These are phyloP conservation scores for Solanum chiquidenum DNA, from an alignment of 257 asterid genomes.

Conservation along the genomic window DNA sequence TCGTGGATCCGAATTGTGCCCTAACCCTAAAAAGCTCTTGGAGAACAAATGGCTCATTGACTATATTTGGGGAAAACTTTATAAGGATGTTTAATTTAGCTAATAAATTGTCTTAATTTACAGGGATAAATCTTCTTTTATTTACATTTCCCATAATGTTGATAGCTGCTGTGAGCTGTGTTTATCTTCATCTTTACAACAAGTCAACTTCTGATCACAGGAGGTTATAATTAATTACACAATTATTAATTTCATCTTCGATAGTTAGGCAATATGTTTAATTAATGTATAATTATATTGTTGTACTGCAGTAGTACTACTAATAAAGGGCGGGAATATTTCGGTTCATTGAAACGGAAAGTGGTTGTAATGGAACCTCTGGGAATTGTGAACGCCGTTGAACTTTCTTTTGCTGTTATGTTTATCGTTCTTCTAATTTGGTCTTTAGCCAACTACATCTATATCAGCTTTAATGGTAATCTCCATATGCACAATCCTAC, in stretches of 20 bases:
- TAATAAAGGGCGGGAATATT: background rate
- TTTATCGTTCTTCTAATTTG: constrained; percentile 39
- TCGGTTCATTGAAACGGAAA: constrained; percentile 23
- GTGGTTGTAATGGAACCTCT: constrained; percentile 28
- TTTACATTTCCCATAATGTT: constrained; percentile 47
- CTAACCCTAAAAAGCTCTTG: background rate
- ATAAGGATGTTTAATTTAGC: background rate
- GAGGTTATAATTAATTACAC: background rate
- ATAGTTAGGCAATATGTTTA: background rate
- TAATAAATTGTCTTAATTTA: background rate
- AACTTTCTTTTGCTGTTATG: constrained; percentile 36
- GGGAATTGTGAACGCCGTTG: constrained; percentile 32
- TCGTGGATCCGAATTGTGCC: background rate
- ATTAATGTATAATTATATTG: background rate
- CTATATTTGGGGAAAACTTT: too few relatives aligned
- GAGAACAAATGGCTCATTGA: background rate
- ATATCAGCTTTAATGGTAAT: background rate
- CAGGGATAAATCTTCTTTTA: constrained; percentile 47
- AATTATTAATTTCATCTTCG: background rate
- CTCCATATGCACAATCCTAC: constrained; percentile 22
- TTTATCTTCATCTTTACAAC: constrained; percentile 52
- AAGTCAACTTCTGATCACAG: background rate
- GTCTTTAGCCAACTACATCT: constrained; percentile 17
- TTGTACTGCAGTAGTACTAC: background rate
- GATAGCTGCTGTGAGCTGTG: constrained; percentile 56